phyloP scores from a whole-genome alignment of 2,329 filamentous ascomycete genomes.

The Trichophyton simii region DNA sequence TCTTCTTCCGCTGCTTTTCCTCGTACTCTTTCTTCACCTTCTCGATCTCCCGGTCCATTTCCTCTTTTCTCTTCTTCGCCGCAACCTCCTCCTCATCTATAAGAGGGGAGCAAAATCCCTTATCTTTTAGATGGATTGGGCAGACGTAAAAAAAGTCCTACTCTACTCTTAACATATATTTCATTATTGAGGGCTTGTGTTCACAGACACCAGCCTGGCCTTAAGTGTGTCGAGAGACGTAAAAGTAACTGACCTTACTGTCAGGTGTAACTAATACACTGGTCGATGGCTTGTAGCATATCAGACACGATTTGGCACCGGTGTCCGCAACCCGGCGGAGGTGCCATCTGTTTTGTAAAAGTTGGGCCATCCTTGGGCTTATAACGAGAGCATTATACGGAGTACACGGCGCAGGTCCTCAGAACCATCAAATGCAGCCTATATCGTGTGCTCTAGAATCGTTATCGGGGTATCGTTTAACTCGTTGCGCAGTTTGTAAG shows the following conservation, averaged over 20 bases:
- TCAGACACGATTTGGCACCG: slow-evolving; percentile 71
- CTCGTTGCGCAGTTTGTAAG: neutral
- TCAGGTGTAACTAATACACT: slow-evolving; percentile 82
- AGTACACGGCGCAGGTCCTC: too few species aligned
- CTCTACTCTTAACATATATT: neutral
- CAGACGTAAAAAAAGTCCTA: slow-evolving; percentile 91
- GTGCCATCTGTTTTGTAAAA: slow-evolving; percentile 64
- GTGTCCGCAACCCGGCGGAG: slow-evolving; percentile 76
- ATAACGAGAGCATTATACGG: neutral
- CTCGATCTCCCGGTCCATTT: slow-evolving; percentile 35
- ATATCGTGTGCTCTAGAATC: neutral
- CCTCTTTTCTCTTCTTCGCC: slow-evolving; percentile 32
- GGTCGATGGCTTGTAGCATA: slow-evolving; percentile 80
- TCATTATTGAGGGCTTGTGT: neutral
- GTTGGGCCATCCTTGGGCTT: slow-evolving; percentile 10
- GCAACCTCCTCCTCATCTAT: slow-evolving; percentile 33
- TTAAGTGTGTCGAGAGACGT: neutral
- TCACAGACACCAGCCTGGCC: neutral
- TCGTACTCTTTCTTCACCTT: slow-evolving; percentile 48
- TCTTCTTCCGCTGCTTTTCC: slow-evolving; percentile 61
- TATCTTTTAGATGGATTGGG: slow-evolving; percentile 66
- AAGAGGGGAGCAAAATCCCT: slow-evolving; percentile 57
- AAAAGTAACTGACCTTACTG: slow-evolving; percentile 54
- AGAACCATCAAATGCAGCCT: too few species aligned
- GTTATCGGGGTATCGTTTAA: neutral